Percentiles rank a stretch among this genome's conserved stretches.
Evolutionary conservation across 129 eudicot genomes (phyloP).

Genomic region (Artemisia argyi): DNA sequence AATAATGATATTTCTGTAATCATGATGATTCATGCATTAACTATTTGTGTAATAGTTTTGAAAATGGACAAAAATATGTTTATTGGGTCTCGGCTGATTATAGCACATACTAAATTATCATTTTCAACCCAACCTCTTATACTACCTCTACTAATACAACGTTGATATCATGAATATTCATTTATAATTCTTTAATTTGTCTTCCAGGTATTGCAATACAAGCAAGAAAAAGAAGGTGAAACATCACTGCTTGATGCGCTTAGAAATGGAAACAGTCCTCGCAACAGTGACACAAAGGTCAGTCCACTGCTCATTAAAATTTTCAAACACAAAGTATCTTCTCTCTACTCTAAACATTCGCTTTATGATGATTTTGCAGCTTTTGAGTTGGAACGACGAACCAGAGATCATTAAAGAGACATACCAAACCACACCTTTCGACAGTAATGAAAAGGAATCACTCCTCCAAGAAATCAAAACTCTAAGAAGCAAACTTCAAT

Average conservation of each 20-base stretch:
- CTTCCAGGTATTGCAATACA: conserved; percentile 64
- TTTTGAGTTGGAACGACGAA: conserved; percentile 53
- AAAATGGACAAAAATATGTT: background rate
- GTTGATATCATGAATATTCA: background rate
- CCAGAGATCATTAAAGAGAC: conserved; percentile 45
- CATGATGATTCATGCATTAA: background rate
- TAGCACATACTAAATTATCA: background rate
- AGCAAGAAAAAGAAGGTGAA: conserved; percentile 43
- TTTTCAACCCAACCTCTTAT: background rate
- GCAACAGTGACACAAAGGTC: conserved; percentile 45
- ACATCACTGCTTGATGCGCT: conserved; percentile 38
- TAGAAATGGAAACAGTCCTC: conserved; percentile 20
- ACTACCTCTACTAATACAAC: background rate
- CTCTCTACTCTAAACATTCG: conserved; percentile 3
- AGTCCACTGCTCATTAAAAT: conserved; percentile 10
- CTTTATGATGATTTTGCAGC: conserved; percentile 37
- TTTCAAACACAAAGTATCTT: conserved; percentile 4
- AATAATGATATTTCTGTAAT: background rate
- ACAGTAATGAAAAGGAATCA: conserved; percentile 62
- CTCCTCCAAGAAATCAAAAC: conserved; percentile 75
- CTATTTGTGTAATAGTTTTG: background rate
- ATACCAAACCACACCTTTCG: conserved; percentile 36
- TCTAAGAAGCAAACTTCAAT: conserved; percentile 55
- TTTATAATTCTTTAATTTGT: background rate
- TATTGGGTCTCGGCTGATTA: background rate